Percentiles rank a stretch among this genome's conserved stretches.
These are phyloP conservation scores for Kregervanrija fluxuum DNA, from an alignment of 805 yeast species.

Conservation along the genomic window DNA sequence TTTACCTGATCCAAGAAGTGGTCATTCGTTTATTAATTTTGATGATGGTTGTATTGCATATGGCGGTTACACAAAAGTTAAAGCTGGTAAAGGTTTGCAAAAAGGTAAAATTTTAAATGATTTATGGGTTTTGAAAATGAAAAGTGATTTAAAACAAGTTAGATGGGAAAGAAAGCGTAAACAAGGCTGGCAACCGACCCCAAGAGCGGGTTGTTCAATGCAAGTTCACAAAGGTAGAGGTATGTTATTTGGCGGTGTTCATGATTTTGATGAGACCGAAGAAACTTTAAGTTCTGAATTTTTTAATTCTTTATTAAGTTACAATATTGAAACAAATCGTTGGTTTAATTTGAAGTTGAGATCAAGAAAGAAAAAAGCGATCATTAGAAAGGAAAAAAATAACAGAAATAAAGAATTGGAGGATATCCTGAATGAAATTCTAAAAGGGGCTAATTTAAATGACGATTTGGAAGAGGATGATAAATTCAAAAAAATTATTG, in stretches of 20 bases:
- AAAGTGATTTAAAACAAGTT: conserved; percentile 64
- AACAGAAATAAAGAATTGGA: conserved; percentile 76
- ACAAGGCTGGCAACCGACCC: conserved; percentile 84
- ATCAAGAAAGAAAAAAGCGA: conserved; percentile 47
- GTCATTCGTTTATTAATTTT: conserved; percentile 75
- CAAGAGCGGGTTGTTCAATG: conserved; percentile 93
- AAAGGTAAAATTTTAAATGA: conserved; percentile 87
- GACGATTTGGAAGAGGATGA: conserved; percentile 30
- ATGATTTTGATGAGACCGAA: conserved; percentile 91
- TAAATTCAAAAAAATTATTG: conserved; percentile 12
- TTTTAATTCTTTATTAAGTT: conserved; percentile 72
- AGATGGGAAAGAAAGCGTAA: conserved; percentile 88
- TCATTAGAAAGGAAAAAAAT: conserved; percentile 35
- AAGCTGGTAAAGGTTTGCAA: conserved; percentile 80
- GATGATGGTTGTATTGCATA: conserved; percentile 78
- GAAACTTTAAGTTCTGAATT: conserved; percentile 82
- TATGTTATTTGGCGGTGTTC: conserved; percentile 90
- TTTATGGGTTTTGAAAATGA: conserved; percentile 84
- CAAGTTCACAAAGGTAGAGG: conserved; percentile 89
- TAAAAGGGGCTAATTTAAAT: conserved; percentile 64
- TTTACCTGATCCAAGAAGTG: conserved; percentile 87
- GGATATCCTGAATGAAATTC: conserved; percentile 65
- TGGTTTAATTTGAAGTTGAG: conserved; percentile 75
- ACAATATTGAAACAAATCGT: conserved; percentile 78
- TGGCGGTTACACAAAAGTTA: conserved; percentile 94